Evolutionary conservation across 2,329 filamentous ascomycete species (phyloP), one percentile per base, ranked within the genome.

Genomic region (Colletotrichum shisoi): DNA sequence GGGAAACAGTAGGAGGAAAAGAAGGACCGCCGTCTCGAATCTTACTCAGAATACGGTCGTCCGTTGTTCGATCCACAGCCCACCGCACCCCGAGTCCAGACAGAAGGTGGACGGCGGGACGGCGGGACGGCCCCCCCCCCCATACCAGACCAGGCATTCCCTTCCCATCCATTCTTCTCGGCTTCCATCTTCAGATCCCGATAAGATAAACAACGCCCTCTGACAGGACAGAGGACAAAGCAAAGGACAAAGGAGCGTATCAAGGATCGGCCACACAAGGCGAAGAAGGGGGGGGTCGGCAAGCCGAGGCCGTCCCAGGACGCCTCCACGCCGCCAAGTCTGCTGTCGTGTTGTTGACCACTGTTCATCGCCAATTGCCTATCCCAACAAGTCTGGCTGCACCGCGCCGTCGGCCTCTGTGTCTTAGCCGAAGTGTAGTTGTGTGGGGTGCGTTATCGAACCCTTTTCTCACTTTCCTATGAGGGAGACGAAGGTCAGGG

Each of bases 391-490:
- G 7, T 17, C 15, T 13, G 21, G 57, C 57, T 48, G n/a, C 27
- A 44, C 13, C 37, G 52, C 15, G 56, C 56, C 27, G 39, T 42
- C 46, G 58, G 37, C 39, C 21, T 45, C 15, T 19, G 51, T 44
- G n/a, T 37, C 8, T 42, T 39, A 21, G 58, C 19, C 31, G 19
- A n/a, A 34, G 15, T 48, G 53, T n/a, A 34, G 15, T 56, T n/a
- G 56, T 58, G 58, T 62, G 63, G 63, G 63, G 58, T 51, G 53
- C 51, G 48, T 67, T 69, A 62, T 67, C 63, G 31, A 57, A 53
- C 46, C 42, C 58, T 46, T 24, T 46, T n/a, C n/a, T 37, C 40
- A 34, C 31, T 34, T 34, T 34, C 31, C 31, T 34, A 34, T 3
- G 31, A 34, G 31, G 31, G 31, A 34, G 27, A 31, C 27, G 27